These are phyloP conservation scores for Eutrema japonicum DNA, from an alignment of 345 rosid genomes.

Conservation along the genomic window DNA sequence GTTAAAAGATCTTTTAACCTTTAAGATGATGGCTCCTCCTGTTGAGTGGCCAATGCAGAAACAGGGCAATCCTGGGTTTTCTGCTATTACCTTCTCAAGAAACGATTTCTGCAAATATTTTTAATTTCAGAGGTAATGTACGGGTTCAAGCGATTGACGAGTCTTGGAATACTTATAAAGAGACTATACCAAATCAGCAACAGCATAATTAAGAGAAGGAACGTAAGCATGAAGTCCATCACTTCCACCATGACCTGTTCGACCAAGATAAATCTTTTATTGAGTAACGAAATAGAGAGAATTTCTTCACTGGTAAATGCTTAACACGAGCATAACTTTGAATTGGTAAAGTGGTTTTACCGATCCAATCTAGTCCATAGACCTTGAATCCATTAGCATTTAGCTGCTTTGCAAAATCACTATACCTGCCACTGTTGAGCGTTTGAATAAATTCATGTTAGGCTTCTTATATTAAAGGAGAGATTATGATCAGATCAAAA, in stretches of 20 bases:
- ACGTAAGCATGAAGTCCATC: conserved; percentile 92
- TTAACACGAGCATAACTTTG: conserved; percentile 1
- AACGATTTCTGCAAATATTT: conserved; percentile 56
- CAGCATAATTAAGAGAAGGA: conserved; percentile 81
- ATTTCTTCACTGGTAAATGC: conserved; percentile 4
- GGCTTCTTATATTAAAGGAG: conserved; percentile 6
- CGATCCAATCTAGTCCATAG: conserved; percentile 92
- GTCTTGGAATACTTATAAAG: conserved; percentile 3
- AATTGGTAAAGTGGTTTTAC: conserved; percentile 45
- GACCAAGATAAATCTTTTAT: conserved; percentile 20
- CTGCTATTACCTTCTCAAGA: conserved; percentile 65
- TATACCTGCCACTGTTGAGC: conserved; percentile 75
- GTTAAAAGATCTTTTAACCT: conserved; percentile 46
- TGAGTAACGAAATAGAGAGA: background rate
- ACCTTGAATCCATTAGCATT: conserved; percentile 82
- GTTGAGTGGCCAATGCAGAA: conserved; percentile 95
- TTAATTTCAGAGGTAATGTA: conserved; percentile 8
- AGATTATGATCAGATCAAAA: conserved; percentile 21
- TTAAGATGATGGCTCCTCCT: conserved; percentile 81
- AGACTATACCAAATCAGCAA: conserved; percentile 64
- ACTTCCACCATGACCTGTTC: conserved; percentile 88
- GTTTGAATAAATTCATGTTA: conserved; percentile 23
- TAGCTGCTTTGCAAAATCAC: conserved; percentile 79
- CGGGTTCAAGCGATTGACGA: background rate
- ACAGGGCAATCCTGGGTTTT: conserved; percentile 75